These are phyloP conservation scores for Grosmannia penicillata DNA, from an alignment of 2,329 filamentous ascomycete genomes.

Conservation along the genomic window DNA sequence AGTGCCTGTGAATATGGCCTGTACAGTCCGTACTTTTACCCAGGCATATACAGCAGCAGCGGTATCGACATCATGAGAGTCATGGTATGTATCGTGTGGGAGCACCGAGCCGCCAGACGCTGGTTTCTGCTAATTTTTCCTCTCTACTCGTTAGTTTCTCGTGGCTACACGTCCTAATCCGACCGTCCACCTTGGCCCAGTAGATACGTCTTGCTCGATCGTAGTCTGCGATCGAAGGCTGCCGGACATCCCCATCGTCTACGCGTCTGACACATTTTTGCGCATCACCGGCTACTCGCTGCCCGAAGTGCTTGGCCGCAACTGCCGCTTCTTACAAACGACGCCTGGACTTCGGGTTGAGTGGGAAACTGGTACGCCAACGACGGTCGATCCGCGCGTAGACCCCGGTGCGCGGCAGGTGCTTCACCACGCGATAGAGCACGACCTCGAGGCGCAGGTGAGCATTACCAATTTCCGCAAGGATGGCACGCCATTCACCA, in stretches of 20 bases:
- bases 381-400: constrained; percentile 38
- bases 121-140: not conserved
- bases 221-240: constrained; percentile 65
- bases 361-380: not conserved
- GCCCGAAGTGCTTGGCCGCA: constrained; percentile 60
- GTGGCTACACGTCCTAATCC: constrained; percentile 59
- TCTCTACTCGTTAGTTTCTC: constrained; percentile 14
- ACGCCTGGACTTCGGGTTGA: constrained; percentile 23
- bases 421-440: constrained; percentile 30
- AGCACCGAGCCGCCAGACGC: too few relatives aligned
- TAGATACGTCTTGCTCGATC: constrained; percentile 74
- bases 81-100: constrained; percentile 24
- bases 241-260: constrained; percentile 67
- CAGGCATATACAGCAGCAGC: constrained; percentile 38
- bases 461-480: constrained; percentile 67
- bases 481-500: constrained; percentile 66
- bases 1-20: too few relatives aligned
- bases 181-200: constrained; percentile 62
- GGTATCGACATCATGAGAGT: constrained; percentile 42
- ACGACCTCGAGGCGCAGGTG: constrained; percentile 30
- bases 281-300: constrained; percentile 64
- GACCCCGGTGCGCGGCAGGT: constrained; percentile 48
- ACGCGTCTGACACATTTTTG: constrained; percentile 69
- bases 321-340: constrained; percentile 74
- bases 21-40: constrained; percentile 31